Conservation (phyloP, 164 flowering plant genomes). For the Chimonanthus praecox region DNA sequence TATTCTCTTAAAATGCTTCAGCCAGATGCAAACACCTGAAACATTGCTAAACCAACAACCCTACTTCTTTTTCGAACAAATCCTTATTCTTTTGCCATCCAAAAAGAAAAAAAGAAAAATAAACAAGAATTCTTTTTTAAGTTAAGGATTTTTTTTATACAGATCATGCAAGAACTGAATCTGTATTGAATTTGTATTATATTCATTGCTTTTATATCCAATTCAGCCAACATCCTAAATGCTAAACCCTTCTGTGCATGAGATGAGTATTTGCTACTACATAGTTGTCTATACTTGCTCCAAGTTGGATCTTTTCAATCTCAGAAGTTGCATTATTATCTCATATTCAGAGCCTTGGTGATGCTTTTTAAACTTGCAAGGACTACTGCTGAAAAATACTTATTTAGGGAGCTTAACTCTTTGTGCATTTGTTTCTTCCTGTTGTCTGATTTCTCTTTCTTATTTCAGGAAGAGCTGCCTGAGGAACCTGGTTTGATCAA, state of each 20-base stretch:
- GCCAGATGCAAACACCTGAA: too few relatives aligned
- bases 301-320: not conserved
- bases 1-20: too few relatives aligned
- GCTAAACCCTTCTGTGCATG: not conserved
- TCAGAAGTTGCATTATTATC: not conserved
- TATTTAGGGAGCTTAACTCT: not conserved
- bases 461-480: constrained; percentile 38
- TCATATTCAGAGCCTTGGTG: not conserved
- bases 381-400: not conserved
- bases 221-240: not conserved
- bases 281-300: not conserved
- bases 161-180: not conserved
- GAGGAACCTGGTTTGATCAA: constrained; percentile 21
- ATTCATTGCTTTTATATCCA: not conserved
- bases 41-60: too few relatives aligned
- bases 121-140: too few relatives aligned
- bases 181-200: not conserved
- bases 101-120: too few relatives aligned
- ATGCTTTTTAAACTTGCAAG: not conserved
- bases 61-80: too few relatives aligned
- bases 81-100: too few relatives aligned
- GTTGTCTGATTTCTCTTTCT: not conserved
- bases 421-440: not conserved
- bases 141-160: too few relatives aligned
- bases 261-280: not conserved